Base-by-base conservation (phyloP, 2,329 filamentous ascomycete genomes). In the Aspergillus hortae region DNA sequence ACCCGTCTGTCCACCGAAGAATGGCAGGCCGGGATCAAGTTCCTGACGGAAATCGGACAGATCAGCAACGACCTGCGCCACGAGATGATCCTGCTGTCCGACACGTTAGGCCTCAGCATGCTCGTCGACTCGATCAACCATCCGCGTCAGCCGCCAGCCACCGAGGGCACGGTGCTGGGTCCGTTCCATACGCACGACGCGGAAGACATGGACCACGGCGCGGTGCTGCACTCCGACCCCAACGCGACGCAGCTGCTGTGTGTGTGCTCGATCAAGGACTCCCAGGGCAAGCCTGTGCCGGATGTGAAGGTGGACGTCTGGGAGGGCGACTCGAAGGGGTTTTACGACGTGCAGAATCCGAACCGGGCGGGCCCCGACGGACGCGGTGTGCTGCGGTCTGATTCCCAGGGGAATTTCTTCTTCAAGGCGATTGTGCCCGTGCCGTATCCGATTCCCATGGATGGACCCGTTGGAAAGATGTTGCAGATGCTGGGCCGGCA, bases 111-210 rank as follows among this genome's bases (percentile, higher is more conserved):
- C 1, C 32, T 67, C n/a, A 64, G 59, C 12, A 54, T 56, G 27
- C 55, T 67, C 6, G 64, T 66, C 4, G 64, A 67, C 23, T 53
- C 60, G 6, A 61, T 67, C 17, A 60, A 63, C 25, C 58, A 60
- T 44, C 59, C 58, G 7, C 49, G 52, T 44, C 46, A 56, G 38
- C 47, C 57, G 27, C 41, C 53, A 12, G 49, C 58, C 12, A 66
- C 64, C 5, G 64, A 66, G 36, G 59, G 60, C 4, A 61, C 65
- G 3, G 63, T 67, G 2, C 55, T 66, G 14, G 64, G 64, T 1
- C 64, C 65, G 0, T 67, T 67, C 54, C 65, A 67, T 44, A 56
- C 49, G 4, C 63, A 67, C 32, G 63, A 65, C 6, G 62, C 64
- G 6, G 33, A 51, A 17, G 52, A 56, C 15, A 53, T 63, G 19